Base-by-base conservation (phyloP, 768 basidiomycete species). In the Multifurca ochricompacta region DNA sequence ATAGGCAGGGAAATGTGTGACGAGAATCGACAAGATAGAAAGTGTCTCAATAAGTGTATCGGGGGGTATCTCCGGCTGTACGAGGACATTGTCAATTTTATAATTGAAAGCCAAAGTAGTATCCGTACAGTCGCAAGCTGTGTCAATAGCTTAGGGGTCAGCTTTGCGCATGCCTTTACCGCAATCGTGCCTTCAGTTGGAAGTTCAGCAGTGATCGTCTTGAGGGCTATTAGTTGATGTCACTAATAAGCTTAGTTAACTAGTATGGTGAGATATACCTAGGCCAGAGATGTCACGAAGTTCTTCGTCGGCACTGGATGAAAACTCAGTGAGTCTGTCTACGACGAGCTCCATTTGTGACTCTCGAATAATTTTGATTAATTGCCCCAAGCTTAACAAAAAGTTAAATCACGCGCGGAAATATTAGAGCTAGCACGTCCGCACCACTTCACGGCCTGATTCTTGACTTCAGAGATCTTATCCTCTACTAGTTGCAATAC, bases 381-480 rank as follows among this genome's bases (percentile, higher is more conserved):
- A 73, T 64, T 89, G 85, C 11, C 91, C 93, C 35, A 98, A 72
- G 64, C 94, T 97, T 57, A 3, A 40, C 40, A 9, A 9, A 34
- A 0, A 23, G 36, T 51, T 13, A 44, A 39, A 36, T n/a, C 2
- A 36, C 19, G 34, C 10, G 23, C 10, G 18, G 11, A 18, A 41
- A 30, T 31, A 27, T 2, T 21, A 23, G 34, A 42, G 18, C 16
- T 13, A 16, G 16, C 21, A 30, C 14, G 31, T 67, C 78, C 49
- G n/a, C 62, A 89, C 95, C 92, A 94, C 73, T 94, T 92, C 10
- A 96, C 95, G 2, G 92, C 91, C 68, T 91, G 87, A 65, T 96
- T 96, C 76, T 98, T 98, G 60, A 98, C 96, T 74, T 99, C 96
- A 7, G 92, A 92, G 62, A 94, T 97, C 70, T 85, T 87, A 72